Conservation (phyloP, 2,329 filamentous ascomycete species). For the Rhynchosporium secalis region DNA sequence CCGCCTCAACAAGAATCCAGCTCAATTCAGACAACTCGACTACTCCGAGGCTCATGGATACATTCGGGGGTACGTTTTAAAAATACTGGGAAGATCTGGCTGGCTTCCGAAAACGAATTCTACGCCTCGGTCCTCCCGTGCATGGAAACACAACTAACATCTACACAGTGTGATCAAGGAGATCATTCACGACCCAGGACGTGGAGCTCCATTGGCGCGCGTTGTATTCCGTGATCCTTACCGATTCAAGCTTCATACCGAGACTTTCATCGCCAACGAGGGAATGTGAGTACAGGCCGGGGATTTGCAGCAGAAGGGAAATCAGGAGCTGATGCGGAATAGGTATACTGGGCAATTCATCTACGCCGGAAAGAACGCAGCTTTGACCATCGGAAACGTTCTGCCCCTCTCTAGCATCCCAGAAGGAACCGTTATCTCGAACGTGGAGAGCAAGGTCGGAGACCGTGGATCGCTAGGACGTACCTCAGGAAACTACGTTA, state of each 20-base stretch:
- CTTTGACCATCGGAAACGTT: constrained; percentile 95
- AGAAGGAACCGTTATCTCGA: constrained; percentile 98
- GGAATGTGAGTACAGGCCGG: constrained; percentile 68
- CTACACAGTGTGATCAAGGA: constrained; percentile 96
- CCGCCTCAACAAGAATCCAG: constrained; percentile 91
- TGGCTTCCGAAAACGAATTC: background rate
- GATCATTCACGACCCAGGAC: constrained; percentile 86
- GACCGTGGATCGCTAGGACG: constrained; percentile 95
- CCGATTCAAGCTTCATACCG: constrained; percentile 94
- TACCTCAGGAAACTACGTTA: constrained; percentile 99
- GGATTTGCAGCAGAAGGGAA: background rate
- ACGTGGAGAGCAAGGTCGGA: constrained; percentile 98
- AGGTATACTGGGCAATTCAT: constrained; percentile 99
- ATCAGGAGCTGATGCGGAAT: constrained; percentile 67
- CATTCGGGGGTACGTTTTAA: constrained; percentile 73
- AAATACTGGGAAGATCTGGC: background rate
- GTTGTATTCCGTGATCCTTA: constrained; percentile 96
- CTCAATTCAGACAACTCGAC: constrained; percentile 96
- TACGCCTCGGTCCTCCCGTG: background rate
- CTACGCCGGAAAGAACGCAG: constrained; percentile 99
- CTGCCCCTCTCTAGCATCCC: constrained; percentile 92
- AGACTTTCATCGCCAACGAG: constrained; percentile 99
- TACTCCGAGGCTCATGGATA: constrained; percentile 97
- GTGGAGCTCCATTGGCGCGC: constrained; percentile 93
- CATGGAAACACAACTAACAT: constrained; percentile 1